Evolutionary conservation across 495 filamentous ascomycete species (phyloP).

Genomic region (Annulohypoxylon moriforme): DNA sequence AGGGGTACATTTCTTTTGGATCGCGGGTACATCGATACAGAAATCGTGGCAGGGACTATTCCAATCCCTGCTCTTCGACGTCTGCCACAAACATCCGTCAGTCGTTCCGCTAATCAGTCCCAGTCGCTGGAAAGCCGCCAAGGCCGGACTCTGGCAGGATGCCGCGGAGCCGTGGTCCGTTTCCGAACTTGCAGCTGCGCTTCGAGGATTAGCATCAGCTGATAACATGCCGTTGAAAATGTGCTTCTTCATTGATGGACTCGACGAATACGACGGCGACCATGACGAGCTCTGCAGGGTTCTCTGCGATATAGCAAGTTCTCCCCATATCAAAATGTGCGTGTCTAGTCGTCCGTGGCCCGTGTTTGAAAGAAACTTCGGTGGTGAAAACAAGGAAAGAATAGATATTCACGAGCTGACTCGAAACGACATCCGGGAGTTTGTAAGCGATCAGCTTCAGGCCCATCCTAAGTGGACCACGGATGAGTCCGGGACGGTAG

Average conservation of each 20-base stretch:
- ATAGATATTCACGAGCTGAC: constrained; percentile 9
- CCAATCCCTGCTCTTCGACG: too few species aligned
- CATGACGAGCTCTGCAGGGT: not conserved
- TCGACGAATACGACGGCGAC: constrained; percentile 4
- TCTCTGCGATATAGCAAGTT: not conserved
- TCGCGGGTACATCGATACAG: too few species aligned
- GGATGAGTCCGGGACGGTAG: too few species aligned
- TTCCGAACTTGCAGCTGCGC: too few species aligned
- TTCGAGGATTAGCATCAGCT: too few species aligned
- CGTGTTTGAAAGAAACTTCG: not conserved
- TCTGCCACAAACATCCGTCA: too few species aligned
- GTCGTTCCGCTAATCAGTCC: too few species aligned
- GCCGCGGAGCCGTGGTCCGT: too few species aligned
- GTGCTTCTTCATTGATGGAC: constrained; percentile 4
- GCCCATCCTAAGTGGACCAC: not conserved
- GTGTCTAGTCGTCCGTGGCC: not conserved
- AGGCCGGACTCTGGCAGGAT: too few species aligned
- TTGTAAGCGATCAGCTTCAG: not conserved
- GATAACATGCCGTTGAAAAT: not conserved
- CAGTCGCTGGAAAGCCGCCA: too few species aligned
- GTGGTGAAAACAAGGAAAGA: not conserved
- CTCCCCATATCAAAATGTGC: constrained; percentile 3
- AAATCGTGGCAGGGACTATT: too few species aligned
- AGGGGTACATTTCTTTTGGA: too few species aligned
- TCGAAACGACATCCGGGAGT: not conserved